phyloP scores from a whole-genome alignment of 73 alveolate genomes.

The Paramecium octaurelia region DNA sequence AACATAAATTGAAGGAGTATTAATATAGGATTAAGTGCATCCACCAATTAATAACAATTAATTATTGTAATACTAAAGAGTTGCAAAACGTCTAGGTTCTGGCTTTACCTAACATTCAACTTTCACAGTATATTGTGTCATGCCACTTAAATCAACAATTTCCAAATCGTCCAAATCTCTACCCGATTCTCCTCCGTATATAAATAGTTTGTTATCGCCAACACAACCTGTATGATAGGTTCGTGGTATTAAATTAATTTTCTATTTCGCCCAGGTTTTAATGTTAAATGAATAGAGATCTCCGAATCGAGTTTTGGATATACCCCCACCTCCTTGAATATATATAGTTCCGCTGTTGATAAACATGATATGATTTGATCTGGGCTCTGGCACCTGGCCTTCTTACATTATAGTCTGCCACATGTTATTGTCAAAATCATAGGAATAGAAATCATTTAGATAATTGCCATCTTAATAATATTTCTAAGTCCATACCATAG shows the following conservation, averaged over 20 bases:
- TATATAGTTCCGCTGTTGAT: neutral
- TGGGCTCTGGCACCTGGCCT: neutral
- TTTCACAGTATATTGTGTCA: neutral
- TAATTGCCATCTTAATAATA: neutral
- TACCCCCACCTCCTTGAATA: slow-evolving; percentile 6
- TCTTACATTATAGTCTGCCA: neutral
- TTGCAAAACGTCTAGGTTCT: slow-evolving; percentile 9
- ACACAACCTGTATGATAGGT: slow-evolving; percentile 40
- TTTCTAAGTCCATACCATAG: neutral
- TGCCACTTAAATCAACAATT: neutral
- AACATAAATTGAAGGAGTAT: neutral
- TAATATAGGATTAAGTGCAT: neutral
- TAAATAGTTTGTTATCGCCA: neutral
- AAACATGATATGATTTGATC: slow-evolving; percentile 37
- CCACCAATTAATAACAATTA: slow-evolving; percentile 29
- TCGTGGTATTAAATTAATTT: neutral
- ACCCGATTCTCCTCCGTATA: slow-evolving; percentile 14
- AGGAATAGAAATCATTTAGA: neutral
- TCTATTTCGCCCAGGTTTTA: neutral
- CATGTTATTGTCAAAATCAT: neutral
- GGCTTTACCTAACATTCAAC: neutral
- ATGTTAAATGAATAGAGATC: neutral
- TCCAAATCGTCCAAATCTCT: neutral
- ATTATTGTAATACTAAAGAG: neutral
- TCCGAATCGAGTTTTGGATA: neutral